phyloP scores from a whole-genome alignment of 164 flowering plant species.

The Vitis rotundifolia region DNA sequence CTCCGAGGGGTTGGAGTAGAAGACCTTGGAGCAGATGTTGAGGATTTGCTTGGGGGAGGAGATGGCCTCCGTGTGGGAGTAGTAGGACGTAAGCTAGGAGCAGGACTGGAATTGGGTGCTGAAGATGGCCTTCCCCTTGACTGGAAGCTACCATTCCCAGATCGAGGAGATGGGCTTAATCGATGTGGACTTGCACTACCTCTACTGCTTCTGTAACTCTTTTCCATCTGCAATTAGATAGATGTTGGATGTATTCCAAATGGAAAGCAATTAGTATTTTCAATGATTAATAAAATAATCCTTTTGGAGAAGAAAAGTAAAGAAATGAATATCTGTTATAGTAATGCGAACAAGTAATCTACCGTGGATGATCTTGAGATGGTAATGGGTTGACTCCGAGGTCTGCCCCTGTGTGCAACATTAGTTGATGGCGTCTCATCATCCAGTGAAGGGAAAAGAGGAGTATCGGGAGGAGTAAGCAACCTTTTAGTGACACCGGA shows the following conservation, averaged over 20 bases:
- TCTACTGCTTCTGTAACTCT: constrained; percentile 64
- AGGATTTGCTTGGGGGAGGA: constrained; percentile 67
- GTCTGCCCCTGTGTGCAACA: constrained; percentile 66
- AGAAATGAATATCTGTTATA: not conserved
- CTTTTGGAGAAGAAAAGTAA: not conserved
- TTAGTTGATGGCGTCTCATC: constrained; percentile 61
- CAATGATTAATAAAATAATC: not conserved
- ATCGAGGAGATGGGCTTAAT: constrained; percentile 81
- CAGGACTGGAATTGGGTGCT: constrained; percentile 68
- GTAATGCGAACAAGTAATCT: constrained; percentile 16
- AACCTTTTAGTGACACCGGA: constrained; percentile 53
- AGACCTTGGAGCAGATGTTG: constrained; percentile 64
- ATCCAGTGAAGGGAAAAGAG: constrained; percentile 91
- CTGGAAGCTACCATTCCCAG: constrained; percentile 43
- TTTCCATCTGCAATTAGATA: constrained; percentile 62
- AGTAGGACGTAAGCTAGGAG: constrained; percentile 34
- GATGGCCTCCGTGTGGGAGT: constrained; percentile 75
- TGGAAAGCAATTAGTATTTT: not conserved
- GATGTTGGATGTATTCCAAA: not conserved
- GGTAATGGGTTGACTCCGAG: constrained; percentile 77
- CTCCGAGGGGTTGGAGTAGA: constrained; percentile 74
- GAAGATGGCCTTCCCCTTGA: constrained; percentile 78
- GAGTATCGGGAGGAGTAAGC: constrained; percentile 97
- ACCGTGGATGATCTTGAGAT: constrained; percentile 87
- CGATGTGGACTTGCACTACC: constrained; percentile 94